Conservation (phyloP, 2,329 filamentous ascomycete genomes). For the Arthrobotrys entomopaga region DNA sequence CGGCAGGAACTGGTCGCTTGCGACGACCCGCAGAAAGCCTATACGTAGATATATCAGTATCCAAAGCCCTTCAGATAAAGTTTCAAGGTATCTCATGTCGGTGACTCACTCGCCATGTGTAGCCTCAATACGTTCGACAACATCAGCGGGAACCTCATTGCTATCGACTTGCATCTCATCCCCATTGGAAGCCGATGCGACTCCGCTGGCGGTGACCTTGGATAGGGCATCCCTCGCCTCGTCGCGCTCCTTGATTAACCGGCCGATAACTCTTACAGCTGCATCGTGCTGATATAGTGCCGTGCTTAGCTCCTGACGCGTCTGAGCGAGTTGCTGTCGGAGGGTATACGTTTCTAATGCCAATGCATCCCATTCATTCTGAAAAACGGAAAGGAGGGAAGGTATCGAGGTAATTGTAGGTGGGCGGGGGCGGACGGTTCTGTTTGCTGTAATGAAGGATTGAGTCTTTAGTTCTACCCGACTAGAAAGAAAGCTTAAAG, state of each 20-base stretch:
- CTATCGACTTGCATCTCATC: slow-evolving; percentile 95
- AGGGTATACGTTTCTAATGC: slow-evolving; percentile 91
- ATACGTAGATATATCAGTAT: slow-evolving; percentile 42
- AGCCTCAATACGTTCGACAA: slow-evolving; percentile 79
- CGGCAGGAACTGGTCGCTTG: slow-evolving; percentile 85
- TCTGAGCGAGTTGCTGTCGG: slow-evolving; percentile 87
- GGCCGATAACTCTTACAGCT: slow-evolving; percentile 91
- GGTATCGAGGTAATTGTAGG: slow-evolving; percentile 96
- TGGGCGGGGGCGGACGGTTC: slow-evolving; percentile 86
- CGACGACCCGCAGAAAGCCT: slow-evolving; percentile 88
- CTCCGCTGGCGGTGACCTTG: slow-evolving; percentile 78
- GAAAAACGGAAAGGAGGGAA: slow-evolving; percentile 90
- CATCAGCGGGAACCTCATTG: slow-evolving; percentile 76
- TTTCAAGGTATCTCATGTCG: not conserved
- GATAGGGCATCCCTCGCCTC: slow-evolving; percentile 90
- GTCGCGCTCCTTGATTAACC: slow-evolving; percentile 88
- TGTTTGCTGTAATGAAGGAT: slow-evolving; percentile 66
- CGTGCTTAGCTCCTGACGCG: slow-evolving; percentile 90
- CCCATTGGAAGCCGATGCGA: slow-evolving; percentile 67
- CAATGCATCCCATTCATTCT: slow-evolving; percentile 97
- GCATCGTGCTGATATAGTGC: slow-evolving; percentile 97
- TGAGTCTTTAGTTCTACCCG: slow-evolving; percentile 13
- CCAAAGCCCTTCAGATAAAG: not conserved
- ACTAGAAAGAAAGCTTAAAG: not conserved
- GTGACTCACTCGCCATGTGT: slow-evolving; percentile 78